Evolutionary conservation across 495 filamentous ascomycete species (phyloP).

Genomic region (Chlorociboria aeruginascens): DNA sequence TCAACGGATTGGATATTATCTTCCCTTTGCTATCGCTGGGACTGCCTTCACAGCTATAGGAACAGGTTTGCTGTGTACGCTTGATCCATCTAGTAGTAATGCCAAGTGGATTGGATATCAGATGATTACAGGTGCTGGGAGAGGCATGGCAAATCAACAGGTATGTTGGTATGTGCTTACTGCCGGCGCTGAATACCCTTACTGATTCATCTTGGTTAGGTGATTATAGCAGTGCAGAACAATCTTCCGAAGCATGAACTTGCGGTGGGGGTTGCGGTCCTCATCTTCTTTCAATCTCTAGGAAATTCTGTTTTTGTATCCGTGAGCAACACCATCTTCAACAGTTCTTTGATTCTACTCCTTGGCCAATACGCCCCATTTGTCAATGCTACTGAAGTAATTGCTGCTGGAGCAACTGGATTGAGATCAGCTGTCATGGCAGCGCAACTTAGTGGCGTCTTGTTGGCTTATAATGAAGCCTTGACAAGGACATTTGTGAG

Average conservation of each 20-base stretch:
- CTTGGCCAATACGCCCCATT: conserved; percentile 19
- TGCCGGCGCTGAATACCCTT: neutral
- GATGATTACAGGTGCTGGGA: neutral
- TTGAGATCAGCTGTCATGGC: conserved; percentile 25
- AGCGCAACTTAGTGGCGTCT: conserved; percentile 22
- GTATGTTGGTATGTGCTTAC: neutral
- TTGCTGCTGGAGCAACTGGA: conserved; percentile 24
- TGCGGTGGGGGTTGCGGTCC: conserved; percentile 20
- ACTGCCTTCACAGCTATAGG: conserved; percentile 18
- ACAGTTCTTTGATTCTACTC: conserved; percentile 14
- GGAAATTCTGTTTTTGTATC: conserved; percentile 22
- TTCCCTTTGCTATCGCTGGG: conserved; percentile 22
- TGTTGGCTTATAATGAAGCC: conserved; percentile 32
- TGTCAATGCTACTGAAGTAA: conserved; percentile 19
- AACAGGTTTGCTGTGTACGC: conserved; percentile 11
- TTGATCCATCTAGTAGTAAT: neutral
- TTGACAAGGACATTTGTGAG: conserved; percentile 20
- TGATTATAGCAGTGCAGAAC: conserved; percentile 25
- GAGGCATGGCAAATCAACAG: neutral
- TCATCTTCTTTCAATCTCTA: conserved; percentile 25
- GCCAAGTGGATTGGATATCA: conserved; percentile 7
- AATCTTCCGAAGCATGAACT: conserved; percentile 17
- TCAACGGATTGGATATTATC: conserved; percentile 18
- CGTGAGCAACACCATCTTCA: conserved; percentile 23
- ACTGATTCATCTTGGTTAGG: neutral